Evolutionary conservation across 2,329 filamentous ascomycete genomes (phyloP).

Genomic region (Alternaria hordeiaustralica): DNA sequence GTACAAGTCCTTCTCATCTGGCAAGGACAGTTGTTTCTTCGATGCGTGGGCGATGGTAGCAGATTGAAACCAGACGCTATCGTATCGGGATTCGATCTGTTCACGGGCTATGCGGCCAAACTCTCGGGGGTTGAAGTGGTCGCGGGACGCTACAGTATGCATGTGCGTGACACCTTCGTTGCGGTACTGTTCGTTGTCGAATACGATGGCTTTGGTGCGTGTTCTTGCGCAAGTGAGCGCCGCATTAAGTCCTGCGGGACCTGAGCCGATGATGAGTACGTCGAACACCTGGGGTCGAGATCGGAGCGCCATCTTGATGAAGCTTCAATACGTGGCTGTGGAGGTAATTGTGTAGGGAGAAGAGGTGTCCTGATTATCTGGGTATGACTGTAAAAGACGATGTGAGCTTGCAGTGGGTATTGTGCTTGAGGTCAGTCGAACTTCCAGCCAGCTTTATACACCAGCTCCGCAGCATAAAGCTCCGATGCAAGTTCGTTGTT

Average conservation of each 20-base stretch:
- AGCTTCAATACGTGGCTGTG: not conserved
- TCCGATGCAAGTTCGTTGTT: not conserved
- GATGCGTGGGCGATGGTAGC: slow-evolving; percentile 27
- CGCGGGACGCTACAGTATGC: slow-evolving; percentile 48
- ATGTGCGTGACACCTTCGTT: slow-evolving; percentile 54
- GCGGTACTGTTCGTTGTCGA: slow-evolving; percentile 53
- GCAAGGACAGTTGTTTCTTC: slow-evolving; percentile 26
- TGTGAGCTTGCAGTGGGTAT: not conserved
- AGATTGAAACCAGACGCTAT: slow-evolving; percentile 43
- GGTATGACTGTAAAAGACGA: not conserved
- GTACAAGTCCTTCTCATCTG: slow-evolving; percentile 23
- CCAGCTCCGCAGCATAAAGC: not conserved
- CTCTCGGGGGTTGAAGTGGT: slow-evolving; percentile 34
- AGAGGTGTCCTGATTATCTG: not conserved
- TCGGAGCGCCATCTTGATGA: slow-evolving; percentile 3
- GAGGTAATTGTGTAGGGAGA: not conserved
- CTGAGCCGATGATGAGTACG: slow-evolving; percentile 48
- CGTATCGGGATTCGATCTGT: slow-evolving; percentile 48
- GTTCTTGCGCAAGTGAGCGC: slow-evolving; percentile 50
- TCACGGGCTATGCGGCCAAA: slow-evolving; percentile 42
- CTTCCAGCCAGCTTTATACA: not conserved
- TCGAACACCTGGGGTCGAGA: slow-evolving; percentile 22
- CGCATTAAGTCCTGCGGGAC: slow-evolving; percentile 55
- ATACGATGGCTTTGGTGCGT: slow-evolving; percentile 51
- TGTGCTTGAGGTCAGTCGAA: not conserved